Evolutionary conservation across 805 yeast species (phyloP), one percentile per base, ranked within the genome.

Genomic region (Nakazawaea peltata): DNA sequence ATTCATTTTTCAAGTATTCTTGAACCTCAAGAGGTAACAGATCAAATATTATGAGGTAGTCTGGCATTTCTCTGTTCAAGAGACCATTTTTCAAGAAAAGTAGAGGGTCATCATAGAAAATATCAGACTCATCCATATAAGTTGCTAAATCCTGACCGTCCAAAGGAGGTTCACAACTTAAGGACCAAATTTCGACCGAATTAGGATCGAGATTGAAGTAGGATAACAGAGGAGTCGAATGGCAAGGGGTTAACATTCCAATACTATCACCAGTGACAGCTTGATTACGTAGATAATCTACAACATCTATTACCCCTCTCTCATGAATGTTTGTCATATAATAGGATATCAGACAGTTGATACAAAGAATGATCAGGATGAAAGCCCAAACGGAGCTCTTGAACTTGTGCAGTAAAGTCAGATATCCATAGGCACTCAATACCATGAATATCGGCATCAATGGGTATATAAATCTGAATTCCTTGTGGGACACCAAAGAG

Each of bases 191-290:
- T n/a, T 55, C 41, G 10, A 71, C 68, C 1, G 52, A 45, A 2
- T 47, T 46, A 13, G 61, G 52, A 8, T 61, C 53, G 16, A 82
- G 59, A 49, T 88, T 95, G 27, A 92, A 57, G 51, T 81, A 77
- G 18, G 92, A 74, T 50, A 86, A 95, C 77, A 92, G 83, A 2
- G 98, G 99, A 0, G 97, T 90, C 0, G 97, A 88, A 55, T 92
- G 99, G 49, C 99, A 92, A 0, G 99, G 98, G 51, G 88, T 86
- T 12, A 92, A 55, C 46, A 92, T 84, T 0, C 96, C 95, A 19
- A 88, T 58, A 0, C 96, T 94, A 9, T 17, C 14, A 42, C 8
- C 73, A 65, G 4, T 51, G 46, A 3, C 57, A 47, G 23, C 43
- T 10, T 43, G 33, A 5, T 48, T 41, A 27, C 77, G 65, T 16